phyloP scores from a whole-genome alignment of 257 asterid species.

The Rhazya stricta region DNA sequence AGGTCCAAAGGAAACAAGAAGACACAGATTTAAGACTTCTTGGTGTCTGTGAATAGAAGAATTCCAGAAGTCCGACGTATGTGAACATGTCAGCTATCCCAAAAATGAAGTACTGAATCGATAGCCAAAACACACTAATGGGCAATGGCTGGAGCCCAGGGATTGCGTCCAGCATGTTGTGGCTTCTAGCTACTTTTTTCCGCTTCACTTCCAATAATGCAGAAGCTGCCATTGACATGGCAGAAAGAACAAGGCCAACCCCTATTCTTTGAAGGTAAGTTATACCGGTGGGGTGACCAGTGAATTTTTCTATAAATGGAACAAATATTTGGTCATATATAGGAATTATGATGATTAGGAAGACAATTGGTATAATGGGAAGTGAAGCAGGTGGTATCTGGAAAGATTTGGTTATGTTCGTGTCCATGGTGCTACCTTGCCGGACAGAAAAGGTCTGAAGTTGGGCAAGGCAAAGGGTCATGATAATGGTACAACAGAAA shows the following conservation, averaged over 20 bases:
- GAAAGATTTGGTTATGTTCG: slow-evolving; percentile 41
- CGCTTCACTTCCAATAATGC: slow-evolving; percentile 59
- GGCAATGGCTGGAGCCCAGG: slow-evolving; percentile 57
- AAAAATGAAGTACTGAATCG: slow-evolving; percentile 71
- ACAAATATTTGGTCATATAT: slow-evolving; percentile 53
- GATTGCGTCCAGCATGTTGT: slow-evolving; percentile 52
- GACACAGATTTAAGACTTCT: slow-evolving; percentile 57
- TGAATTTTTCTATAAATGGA: slow-evolving; percentile 46
- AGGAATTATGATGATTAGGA: slow-evolving; percentile 49
- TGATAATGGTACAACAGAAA: slow-evolving; percentile 63
- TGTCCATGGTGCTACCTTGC: slow-evolving; percentile 72
- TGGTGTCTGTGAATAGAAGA: slow-evolving; percentile 69
- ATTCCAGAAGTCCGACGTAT: slow-evolving; percentile 66
- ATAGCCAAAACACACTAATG: slow-evolving; percentile 67
- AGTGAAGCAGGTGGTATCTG: slow-evolving; percentile 63
- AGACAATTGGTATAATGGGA: slow-evolving; percentile 53
- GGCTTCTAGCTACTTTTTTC: slow-evolving; percentile 41
- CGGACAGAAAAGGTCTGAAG: slow-evolving; percentile 72
- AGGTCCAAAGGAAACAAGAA: slow-evolving; percentile 66
- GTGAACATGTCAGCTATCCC: slow-evolving; percentile 87
- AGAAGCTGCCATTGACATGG: slow-evolving; percentile 64
- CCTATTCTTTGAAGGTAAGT: slow-evolving; percentile 72
- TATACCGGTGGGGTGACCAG: slow-evolving; percentile 63
- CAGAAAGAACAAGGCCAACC: slow-evolving; percentile 58
- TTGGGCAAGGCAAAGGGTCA: slow-evolving; percentile 79